phyloP scores from a whole-genome alignment of 2,329 filamentous ascomycete species.

The Sporothrix curviconia region DNA sequence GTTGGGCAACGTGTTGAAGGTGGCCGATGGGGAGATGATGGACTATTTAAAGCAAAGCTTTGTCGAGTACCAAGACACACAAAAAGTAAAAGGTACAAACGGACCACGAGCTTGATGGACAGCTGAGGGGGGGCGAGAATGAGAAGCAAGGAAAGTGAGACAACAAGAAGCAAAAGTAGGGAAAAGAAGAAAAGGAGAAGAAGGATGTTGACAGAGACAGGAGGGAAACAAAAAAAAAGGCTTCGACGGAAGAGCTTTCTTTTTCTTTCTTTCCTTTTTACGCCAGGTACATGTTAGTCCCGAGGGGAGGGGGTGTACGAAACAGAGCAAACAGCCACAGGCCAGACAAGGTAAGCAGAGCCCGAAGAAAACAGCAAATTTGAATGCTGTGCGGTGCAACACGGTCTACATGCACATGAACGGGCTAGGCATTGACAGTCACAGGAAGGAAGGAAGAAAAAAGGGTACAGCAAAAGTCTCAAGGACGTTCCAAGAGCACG shows the following conservation, averaged over 20 bases:
- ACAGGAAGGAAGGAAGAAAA: too few species aligned
- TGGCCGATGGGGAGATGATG: too few species aligned
- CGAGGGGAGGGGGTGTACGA: neutral
- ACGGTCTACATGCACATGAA: too few species aligned
- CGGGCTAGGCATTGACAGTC: too few species aligned
- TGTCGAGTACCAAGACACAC: too few species aligned
- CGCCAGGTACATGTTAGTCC: neutral
- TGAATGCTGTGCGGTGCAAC: too few species aligned
- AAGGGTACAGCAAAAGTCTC: neutral
- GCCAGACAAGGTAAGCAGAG: neutral
- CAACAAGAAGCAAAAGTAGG: neutral
- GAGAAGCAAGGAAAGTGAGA: too few species aligned
- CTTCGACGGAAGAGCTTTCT: neutral
- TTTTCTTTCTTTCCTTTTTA: slow-evolving; percentile 1
- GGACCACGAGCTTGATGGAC: too few species aligned
- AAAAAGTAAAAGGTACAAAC: too few species aligned
- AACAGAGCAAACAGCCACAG: neutral
- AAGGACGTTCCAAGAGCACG: neutral
- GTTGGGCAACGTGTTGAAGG: neutral
- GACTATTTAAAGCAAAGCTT: too few species aligned
- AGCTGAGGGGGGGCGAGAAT: too few species aligned
- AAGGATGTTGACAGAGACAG: neutral
- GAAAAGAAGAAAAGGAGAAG: neutral
- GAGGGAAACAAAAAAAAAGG: neutral
- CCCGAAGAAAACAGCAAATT: too few species aligned